A percentile compares a stretch with the other conserved stretches of the same genome.
These are phyloP conservation scores for Fusarium sp. DNA, from an alignment of 2,329 filamentous ascomycete species.

Conservation along the genomic window DNA sequence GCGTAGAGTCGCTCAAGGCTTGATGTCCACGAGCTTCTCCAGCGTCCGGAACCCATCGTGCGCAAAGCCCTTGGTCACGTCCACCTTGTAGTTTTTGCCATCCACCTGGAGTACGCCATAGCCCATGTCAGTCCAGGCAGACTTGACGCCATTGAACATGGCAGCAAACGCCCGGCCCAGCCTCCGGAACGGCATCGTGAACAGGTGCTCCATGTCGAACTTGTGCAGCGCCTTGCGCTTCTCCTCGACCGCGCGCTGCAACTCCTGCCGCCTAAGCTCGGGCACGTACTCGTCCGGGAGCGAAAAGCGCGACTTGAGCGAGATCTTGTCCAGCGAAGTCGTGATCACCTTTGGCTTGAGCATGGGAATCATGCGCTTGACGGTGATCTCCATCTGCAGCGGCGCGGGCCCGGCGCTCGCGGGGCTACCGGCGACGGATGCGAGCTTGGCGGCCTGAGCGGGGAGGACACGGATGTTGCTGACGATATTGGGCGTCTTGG, in stretches of 20 bases:
- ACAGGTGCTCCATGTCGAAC: slow-evolving; percentile 69
- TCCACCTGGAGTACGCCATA: slow-evolving; percentile 67
- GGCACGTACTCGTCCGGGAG: slow-evolving; percentile 58
- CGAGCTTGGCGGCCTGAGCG: slow-evolving; percentile 39
- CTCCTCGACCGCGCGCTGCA: slow-evolving; percentile 56
- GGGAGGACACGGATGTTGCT: slow-evolving; percentile 71
- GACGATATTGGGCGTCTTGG: slow-evolving; percentile 72
- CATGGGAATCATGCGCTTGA: slow-evolving; percentile 66
- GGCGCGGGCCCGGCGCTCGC: slow-evolving; percentile 30
- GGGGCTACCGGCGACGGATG: slow-evolving; percentile 33
- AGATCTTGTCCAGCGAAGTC: slow-evolving; percentile 53
- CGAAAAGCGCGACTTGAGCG: slow-evolving; percentile 57
- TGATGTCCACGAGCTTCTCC: slow-evolving; percentile 66
- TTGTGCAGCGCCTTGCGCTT: slow-evolving; percentile 59
- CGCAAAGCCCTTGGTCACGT: slow-evolving; percentile 70
- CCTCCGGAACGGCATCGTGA: slow-evolving; percentile 72
- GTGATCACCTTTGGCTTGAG: slow-evolving; percentile 61
- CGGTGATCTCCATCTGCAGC: slow-evolving; percentile 68
- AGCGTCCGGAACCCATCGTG: slow-evolving; percentile 72
- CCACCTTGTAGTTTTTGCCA: slow-evolving; percentile 69
- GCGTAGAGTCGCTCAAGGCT: slow-evolving; percentile 27
- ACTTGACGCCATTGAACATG: slow-evolving; percentile 63
- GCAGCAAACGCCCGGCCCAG: slow-evolving; percentile 58
- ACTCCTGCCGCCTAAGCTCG: slow-evolving; percentile 51
- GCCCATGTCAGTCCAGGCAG: slow-evolving; percentile 71